Evolutionary conservation across 2,329 filamentous ascomycete species (phyloP), one percentile per base, ranked within the genome.

Genomic region (Fusarium floridanum): DNA sequence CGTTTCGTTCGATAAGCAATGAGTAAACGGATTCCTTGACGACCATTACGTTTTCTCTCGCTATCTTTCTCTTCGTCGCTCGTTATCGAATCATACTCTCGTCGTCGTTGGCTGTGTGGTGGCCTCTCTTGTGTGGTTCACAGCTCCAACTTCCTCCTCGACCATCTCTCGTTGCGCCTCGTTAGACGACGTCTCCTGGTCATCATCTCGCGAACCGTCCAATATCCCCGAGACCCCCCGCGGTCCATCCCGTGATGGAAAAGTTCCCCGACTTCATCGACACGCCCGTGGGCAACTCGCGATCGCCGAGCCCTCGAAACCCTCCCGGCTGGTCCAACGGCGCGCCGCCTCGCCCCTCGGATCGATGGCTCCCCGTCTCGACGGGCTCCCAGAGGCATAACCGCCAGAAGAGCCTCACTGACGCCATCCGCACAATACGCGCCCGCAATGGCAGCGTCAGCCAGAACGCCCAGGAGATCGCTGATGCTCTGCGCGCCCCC

Each of bases 381-480:
- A 82, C 74, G 20, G 72, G 76, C 34, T 86, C 81, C 79, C 81
- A 80, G 50, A 85, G 91, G 76, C 94, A 95, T 80, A 86, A 86
- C 20, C 88, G 93, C 74, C 94, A 97, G 81, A 97, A 96, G 88
- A 98, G 95, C 83, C 89, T 98, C 77, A 92, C 91, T 79, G 95
- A 98, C 83, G 95, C 96, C n/a, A 90, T 98, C 75, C 91, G 90
- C 77, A 95, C 91, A 4, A 96, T 98, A 78, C 89, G 95, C 75
- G 92, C 90, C 41, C 89, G 95, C 78, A 94, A 92, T 78, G 94
- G 91, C 61, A 98, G 95, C 82, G 92, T 98, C 78, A 95, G 92
- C 85, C 94, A 96, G 81, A 98, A 97, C 84, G 95, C 95, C 64
- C 94, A 97, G 70, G 96, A 98, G 83, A 91, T 99, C 78, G 95